Evolutionary conservation across 768 basidiomycete genomes (phyloP).

Genomic region (Atractiella rhizophila): DNA sequence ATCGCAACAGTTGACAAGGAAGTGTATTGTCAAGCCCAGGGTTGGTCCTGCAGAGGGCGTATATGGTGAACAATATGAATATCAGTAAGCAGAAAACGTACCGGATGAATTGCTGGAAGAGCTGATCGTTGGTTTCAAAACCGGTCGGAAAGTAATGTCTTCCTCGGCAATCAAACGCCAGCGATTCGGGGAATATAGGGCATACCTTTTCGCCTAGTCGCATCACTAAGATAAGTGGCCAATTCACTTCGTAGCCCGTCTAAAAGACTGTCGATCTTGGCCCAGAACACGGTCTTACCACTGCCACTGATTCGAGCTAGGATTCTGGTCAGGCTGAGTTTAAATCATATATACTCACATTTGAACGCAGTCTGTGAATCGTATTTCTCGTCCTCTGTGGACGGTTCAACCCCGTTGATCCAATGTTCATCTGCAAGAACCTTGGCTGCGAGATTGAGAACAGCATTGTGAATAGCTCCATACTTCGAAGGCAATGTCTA

Average conservation of each 20-base stretch:
- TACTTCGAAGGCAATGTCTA: slow-evolving; percentile 33
- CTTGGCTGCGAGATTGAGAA: slow-evolving; percentile 46
- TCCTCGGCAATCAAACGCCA: no score
- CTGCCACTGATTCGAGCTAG: background rate
- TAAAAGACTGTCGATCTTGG: slow-evolving; percentile 1
- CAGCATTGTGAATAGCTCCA: slow-evolving; percentile 57
- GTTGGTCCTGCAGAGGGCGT: slow-evolving; percentile 9
- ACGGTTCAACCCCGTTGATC: slow-evolving; percentile 34
- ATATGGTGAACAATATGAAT: slow-evolving; percentile 5
- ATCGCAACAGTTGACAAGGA: slow-evolving; percentile 7
- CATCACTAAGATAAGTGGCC: background rate
- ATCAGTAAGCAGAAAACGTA: background rate
- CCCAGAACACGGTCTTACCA: slow-evolving; percentile 1
- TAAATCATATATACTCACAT: slow-evolving; percentile 22
- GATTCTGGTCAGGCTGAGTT: background rate
- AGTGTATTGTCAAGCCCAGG: slow-evolving; percentile 3
- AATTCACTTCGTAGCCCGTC: background rate
- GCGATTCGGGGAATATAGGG: no score
- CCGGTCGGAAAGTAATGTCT: no score
- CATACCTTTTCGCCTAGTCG: no score
- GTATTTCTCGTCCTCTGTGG: slow-evolving; percentile 39
- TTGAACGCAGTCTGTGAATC: slow-evolving; percentile 34
- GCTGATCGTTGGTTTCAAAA: background rate
- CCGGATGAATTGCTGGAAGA: background rate
- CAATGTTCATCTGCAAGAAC: slow-evolving; percentile 38